A percentile compares a stretch with the other conserved stretches of the same genome.
Conservation (phyloP, 352 stramenopile species). For the Elongisporangium senticosum region DNA sequence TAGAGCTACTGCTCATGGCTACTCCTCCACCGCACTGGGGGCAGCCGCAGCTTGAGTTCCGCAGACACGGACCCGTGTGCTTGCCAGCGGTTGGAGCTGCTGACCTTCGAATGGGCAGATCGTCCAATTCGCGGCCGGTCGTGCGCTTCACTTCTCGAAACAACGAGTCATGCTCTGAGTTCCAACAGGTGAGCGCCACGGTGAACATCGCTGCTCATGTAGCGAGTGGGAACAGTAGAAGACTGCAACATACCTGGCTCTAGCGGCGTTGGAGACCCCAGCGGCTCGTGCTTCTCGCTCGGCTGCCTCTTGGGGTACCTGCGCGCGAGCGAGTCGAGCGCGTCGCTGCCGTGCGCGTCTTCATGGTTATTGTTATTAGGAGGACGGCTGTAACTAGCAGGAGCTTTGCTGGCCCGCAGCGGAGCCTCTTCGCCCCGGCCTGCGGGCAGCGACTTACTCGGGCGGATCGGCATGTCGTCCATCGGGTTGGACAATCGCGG, state of each 20-base stretch:
- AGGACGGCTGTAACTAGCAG: conserved; percentile 14
- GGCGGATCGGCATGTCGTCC: conserved; percentile 42
- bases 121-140: conserved; percentile 62
- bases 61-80: conserved; percentile 48
- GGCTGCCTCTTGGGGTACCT: conserved; percentile 52
- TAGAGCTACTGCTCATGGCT: conserved; percentile 5
- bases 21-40: conserved; percentile 45
- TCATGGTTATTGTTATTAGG: conserved; percentile 56
- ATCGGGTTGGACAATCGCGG: conserved; percentile 15
- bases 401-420: conserved; percentile 9
- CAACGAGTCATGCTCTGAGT: conserved; percentile 74
- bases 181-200: background rate
- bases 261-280: conserved; percentile 20
- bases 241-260: conserved; percentile 35
- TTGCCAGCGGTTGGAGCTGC: conserved; percentile 11
- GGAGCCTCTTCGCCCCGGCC: conserved; percentile 8
- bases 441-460: conserved; percentile 23
- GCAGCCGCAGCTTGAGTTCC: conserved; percentile 67
- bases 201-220: background rate
- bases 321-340: conserved; percentile 59
- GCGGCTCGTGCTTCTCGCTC: conserved; percentile 17
- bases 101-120: conserved; percentile 46
- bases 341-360: conserved; percentile 27
- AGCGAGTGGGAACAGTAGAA: background rate
- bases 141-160: conserved; percentile 76